These are phyloP conservation scores for Boletus reticulatus DNA, from an alignment of 768 basidiomycete genomes.

Conservation along the genomic window DNA sequence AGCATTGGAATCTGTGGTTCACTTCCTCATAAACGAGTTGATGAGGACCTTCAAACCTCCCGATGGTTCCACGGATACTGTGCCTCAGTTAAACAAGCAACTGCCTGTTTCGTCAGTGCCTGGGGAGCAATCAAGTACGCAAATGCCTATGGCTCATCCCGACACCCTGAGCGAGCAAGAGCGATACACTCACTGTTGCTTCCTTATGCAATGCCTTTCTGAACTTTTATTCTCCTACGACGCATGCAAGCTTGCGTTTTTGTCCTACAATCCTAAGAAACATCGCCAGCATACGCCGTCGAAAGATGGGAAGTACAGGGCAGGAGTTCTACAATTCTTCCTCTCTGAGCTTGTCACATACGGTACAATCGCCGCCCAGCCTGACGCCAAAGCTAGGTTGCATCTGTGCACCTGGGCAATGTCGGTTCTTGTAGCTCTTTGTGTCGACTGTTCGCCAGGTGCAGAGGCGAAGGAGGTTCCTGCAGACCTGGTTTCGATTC, in stretches of 20 bases:
- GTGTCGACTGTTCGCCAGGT: slow-evolving; percentile 72
- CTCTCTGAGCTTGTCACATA: slow-evolving; percentile 82
- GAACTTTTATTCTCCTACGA: slow-evolving; percentile 94
- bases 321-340: slow-evolving; percentile 73
- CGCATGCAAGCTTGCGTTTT: slow-evolving; percentile 82
- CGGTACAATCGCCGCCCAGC: slow-evolving; percentile 65
- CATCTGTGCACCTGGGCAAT: slow-evolving; percentile 82
- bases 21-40: slow-evolving; percentile 72
- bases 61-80: slow-evolving; percentile 28
- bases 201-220: slow-evolving; percentile 88
- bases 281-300: slow-evolving; percentile 50
- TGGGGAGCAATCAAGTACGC: slow-evolving; percentile 17
- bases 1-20: slow-evolving; percentile 57
- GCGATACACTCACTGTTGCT: slow-evolving; percentile 59
- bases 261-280: slow-evolving; percentile 72
- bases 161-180: slow-evolving; percentile 23
- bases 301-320: slow-evolving; percentile 70
- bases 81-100: slow-evolving; percentile 14
- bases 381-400: slow-evolving; percentile 52
- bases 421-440: slow-evolving; percentile 90
- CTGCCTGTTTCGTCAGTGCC: neutral
- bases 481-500: slow-evolving; percentile 78
- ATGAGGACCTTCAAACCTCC: slow-evolving; percentile 56
- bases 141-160: slow-evolving; percentile 7
- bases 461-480: slow-evolving; percentile 76